phyloP scores from a whole-genome alignment of 305 asterid genomes.

The Rubia peregrina region DNA sequence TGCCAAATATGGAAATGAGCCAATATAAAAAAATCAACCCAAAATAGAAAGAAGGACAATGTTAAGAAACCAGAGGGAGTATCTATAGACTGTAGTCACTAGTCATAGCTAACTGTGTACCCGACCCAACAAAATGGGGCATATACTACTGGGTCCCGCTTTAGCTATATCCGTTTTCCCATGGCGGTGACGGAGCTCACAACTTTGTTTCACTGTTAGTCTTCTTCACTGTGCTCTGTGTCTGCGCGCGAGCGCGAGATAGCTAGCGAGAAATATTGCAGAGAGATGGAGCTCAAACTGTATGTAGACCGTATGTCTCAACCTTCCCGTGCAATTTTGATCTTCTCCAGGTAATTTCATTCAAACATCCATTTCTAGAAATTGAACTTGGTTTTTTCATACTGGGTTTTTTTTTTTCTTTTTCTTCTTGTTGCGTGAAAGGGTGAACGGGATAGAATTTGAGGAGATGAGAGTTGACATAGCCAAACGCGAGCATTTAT shows the following conservation, averaged over 20 bases:
- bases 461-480: slow-evolving; percentile 64
- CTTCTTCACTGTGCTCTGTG: background rate
- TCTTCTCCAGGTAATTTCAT: slow-evolving; percentile 37
- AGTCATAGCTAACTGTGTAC: too few species aligned
- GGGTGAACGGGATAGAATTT: slow-evolving; percentile 59
- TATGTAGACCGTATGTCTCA: slow-evolving; percentile 69
- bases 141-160: background rate
- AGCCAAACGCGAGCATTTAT: slow-evolving; percentile 35
- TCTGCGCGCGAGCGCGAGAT: background rate
- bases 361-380: background rate
- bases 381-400: background rate
- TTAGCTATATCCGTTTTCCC: background rate
- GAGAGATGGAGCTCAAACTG: slow-evolving; percentile 41
- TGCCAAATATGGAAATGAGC: too few species aligned
- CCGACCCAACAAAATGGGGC: background rate
- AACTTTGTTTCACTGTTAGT: background rate
- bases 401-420: background rate
- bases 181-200: background rate
- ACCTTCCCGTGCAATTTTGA: slow-evolving; percentile 73
- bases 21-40: too few species aligned
- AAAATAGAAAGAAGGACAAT: too few species aligned
- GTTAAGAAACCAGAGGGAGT: too few species aligned
- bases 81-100: too few species aligned
- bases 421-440: slow-evolving; percentile 14
- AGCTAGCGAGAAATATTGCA: background rate